These are phyloP conservation scores for Coniochaeta hoffmannii DNA, from an alignment of 2,329 filamentous ascomycete species.

Conservation along the genomic window DNA sequence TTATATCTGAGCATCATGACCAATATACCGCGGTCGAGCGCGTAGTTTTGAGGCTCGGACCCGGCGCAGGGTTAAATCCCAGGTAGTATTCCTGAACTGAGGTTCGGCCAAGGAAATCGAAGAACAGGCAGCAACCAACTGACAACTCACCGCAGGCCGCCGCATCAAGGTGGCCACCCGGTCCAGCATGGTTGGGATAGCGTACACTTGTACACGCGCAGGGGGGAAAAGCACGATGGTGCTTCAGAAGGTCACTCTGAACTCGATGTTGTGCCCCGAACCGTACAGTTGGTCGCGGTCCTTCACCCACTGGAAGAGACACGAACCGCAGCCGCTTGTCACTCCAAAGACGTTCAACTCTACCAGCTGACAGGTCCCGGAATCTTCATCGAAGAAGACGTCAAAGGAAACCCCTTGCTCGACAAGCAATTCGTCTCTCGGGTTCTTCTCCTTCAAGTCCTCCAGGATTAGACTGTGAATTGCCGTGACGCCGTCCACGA, in stretches of 20 bases:
- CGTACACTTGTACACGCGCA: no score
- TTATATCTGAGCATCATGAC: neutral
- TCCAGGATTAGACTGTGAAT: slow-evolving; percentile 20
- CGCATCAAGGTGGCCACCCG: neutral
- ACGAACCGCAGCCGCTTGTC: slow-evolving; percentile 34
- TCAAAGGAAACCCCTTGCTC: slow-evolving; percentile 36
- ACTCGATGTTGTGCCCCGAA: slow-evolving; percentile 18
- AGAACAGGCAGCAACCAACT: no score
- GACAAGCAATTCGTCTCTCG: slow-evolving; percentile 21
- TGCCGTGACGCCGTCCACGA: slow-evolving; percentile 12
- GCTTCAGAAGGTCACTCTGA: slow-evolving; percentile 14
- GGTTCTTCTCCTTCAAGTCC: slow-evolving; percentile 14
- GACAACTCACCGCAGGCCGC: no score
- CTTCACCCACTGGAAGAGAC: slow-evolving; percentile 36
- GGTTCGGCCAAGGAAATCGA: no score
- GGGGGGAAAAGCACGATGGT: neutral
- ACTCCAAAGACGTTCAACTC: slow-evolving; percentile 38
- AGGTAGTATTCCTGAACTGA: no score
- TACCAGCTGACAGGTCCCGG: slow-evolving; percentile 22
- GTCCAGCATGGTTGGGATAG: no score
- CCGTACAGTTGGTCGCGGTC: slow-evolving; percentile 30
- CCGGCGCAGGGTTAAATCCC: neutral
- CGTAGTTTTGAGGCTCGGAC: neutral
- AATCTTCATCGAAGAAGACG: slow-evolving; percentile 25
- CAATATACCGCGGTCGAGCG: neutral